Percentiles rank a stretch among this genome's conserved stretches.
Conservation (phyloP, 2,329 filamentous ascomycete genomes). For the Phialophora tarda region DNA sequence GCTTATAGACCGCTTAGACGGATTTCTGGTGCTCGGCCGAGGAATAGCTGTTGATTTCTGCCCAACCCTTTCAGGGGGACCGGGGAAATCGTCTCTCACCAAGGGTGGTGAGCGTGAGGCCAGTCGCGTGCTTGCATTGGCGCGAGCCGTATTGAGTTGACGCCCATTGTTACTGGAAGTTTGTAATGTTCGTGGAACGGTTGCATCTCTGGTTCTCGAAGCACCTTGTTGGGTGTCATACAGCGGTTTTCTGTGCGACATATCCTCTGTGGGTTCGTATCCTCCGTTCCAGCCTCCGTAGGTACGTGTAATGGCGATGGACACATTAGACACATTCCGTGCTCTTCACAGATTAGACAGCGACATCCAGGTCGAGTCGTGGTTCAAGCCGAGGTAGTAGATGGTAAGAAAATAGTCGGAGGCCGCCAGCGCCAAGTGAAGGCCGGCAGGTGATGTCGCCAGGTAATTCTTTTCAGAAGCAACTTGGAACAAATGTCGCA, state of each 20-base stretch:
- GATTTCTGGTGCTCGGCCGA: conserved; percentile 14
- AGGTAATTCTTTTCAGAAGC: conserved; percentile 12
- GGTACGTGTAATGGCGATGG: conserved; percentile 9
- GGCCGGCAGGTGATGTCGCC: conserved; percentile 1
- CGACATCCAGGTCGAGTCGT: conserved; percentile 1
- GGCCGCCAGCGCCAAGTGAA: neutral
- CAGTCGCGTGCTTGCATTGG: conserved; percentile 10
- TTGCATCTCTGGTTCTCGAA: conserved; percentile 33
- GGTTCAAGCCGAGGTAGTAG: neutral
- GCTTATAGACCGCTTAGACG: conserved; percentile 12
- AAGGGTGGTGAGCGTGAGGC: conserved; percentile 16
- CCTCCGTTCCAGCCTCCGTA: conserved; percentile 15
- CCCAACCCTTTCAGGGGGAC: conserved; percentile 14
- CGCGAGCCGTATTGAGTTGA: conserved; percentile 8
- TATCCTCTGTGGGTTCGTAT: conserved; percentile 6
- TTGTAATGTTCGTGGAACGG: conserved; percentile 30
- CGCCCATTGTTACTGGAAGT: conserved; percentile 18
- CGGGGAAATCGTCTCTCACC: conserved; percentile 14
- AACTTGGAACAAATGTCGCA: conserved; percentile 22
- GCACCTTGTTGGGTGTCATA: conserved; percentile 32
- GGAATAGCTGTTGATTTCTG: conserved; percentile 26
- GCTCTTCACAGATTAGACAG: neutral
- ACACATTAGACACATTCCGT: conserved; percentile 28
- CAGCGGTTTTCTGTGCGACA: conserved; percentile 33
- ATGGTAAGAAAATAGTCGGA: neutral